These are phyloP conservation scores for Nitzschia putrida DNA, from an alignment of 108 stramenopile species.

Conservation along the genomic window DNA sequence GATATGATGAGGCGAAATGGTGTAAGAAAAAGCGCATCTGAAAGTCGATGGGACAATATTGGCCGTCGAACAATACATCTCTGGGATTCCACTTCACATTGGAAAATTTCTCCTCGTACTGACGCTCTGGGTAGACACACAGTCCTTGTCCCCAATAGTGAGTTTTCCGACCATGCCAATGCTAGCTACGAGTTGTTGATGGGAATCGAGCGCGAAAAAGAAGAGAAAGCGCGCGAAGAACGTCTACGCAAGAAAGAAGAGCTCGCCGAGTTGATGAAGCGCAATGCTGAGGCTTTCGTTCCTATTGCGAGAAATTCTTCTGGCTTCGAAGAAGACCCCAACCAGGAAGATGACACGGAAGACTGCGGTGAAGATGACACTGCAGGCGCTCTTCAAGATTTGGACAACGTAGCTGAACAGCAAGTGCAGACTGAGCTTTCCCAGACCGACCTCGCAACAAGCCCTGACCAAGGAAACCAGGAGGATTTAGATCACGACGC, in stretches of 20 bases:
- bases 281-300: constrained; percentile 61
- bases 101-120: constrained; percentile 59
- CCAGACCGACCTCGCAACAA: constrained; percentile 39
- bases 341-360: constrained; percentile 47
- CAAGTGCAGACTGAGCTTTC: constrained; percentile 40
- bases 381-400: neutral
- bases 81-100: constrained; percentile 50
- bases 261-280: constrained; percentile 53
- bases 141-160: constrained; percentile 55
- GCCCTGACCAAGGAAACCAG: no score
- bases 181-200: constrained; percentile 74
- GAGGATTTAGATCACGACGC: constrained; percentile 37
- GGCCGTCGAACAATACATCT: constrained; percentile 43
- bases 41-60: constrained; percentile 51
- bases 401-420: constrained; percentile 11
- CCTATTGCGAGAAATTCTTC: constrained; percentile 33
- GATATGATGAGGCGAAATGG: constrained; percentile 34
- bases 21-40: constrained; percentile 33
- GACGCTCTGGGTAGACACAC: constrained; percentile 71
- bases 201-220: constrained; percentile 63
- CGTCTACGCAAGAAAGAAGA: constrained; percentile 48
- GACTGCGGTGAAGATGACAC: constrained; percentile 12
- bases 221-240: constrained; percentile 49
- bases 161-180: constrained; percentile 60
- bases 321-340: constrained; percentile 39